Evolutionary conservation across 495 filamentous ascomycete genomes (phyloP), one percentile per base, ranked within the genome.

Genomic region (Xylaria telfairii): DNA sequence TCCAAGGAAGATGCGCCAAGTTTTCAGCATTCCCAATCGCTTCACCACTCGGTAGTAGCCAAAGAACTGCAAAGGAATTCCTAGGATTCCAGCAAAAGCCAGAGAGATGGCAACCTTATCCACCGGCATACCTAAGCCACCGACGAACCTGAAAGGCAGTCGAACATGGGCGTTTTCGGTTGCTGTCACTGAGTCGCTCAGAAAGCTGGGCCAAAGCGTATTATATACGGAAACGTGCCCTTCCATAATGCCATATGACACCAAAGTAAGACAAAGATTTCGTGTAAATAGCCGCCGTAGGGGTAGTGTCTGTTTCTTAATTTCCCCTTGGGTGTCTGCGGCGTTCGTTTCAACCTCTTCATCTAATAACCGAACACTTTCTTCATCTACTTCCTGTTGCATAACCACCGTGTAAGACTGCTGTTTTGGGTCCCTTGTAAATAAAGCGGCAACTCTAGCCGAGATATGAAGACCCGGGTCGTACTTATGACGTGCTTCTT

Each of bases 191-290:
- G 90, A 87, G 5, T 90, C 88, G 4, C 88, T 90, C 60, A 92
- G 87, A 83, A 91, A 92, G 66, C 90, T 86, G 67, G 89, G 87
- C 89, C 89, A 92, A 65, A 92, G 83, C 75, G 86, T 90, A 80
- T 89, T 90, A 81, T 92, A 92, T 41, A 89, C 88, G 72, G 86
- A 87, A 81, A 91, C 86, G 70, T 91, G 89, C 70, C 87, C 84
- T 69, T 88, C 88, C 72, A 92, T 86, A 68, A 92, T 83, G 15
- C 83, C 87, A 76, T 91, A 88, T 7, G 87, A 83, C 24, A 87
- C 65, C 9, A 92, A 81, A 15, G 89, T 90, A 73, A 37, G 62
- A 39, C 90, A 74, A 73, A 89, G 70, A 69, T 92, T 92, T 69
- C 85, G 84, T 21, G 90, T 92, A 85, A 89, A 92, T 70, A 92